phyloP scores from a whole-genome alignment of 768 basidiomycete species.

The Mycena rebaudengoi region DNA sequence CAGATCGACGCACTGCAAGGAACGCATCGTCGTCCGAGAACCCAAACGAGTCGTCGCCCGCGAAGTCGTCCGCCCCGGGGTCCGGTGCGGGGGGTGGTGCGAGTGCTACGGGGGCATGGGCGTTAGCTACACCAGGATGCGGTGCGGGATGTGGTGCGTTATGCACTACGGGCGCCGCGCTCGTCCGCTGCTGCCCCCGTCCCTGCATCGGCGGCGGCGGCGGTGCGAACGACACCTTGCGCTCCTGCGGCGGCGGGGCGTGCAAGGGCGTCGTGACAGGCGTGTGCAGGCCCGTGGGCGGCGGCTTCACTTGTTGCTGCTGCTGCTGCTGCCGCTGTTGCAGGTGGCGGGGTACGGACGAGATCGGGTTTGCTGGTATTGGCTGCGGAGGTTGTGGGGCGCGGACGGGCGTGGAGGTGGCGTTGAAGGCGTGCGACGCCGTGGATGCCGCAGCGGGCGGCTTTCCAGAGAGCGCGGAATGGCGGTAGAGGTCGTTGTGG shows the following conservation, averaged over 20 bases:
- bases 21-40: constrained; percentile 77
- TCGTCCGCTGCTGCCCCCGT: no score
- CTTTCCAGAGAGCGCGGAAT: constrained; percentile 7
- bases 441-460: constrained; percentile 4
- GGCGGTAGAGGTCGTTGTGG: constrained; percentile 69
- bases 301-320: background rate
- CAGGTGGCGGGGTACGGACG: constrained; percentile 20
- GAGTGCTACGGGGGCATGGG: background rate
- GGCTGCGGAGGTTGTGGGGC: constrained; percentile 12
- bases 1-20: constrained; percentile 63
- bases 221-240: constrained; percentile 24
- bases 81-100: background rate
- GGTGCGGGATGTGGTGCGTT: no score
- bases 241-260: constrained; percentile 7
- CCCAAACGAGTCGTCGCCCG: constrained; percentile 51
- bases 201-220: constrained; percentile 20
- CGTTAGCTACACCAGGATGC: no score
- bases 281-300: constrained; percentile 20
- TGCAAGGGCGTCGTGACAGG: constrained; percentile 23
- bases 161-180: no score
- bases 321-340: constrained; percentile 8
- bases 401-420: constrained; percentile 11
- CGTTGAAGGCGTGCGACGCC: background rate
- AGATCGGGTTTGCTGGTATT: constrained; percentile 18
- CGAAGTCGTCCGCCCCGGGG: constrained; percentile 16